phyloP scores from a whole-genome alignment of 768 basidiomycete genomes.

The Pisolithus microcarpus region DNA sequence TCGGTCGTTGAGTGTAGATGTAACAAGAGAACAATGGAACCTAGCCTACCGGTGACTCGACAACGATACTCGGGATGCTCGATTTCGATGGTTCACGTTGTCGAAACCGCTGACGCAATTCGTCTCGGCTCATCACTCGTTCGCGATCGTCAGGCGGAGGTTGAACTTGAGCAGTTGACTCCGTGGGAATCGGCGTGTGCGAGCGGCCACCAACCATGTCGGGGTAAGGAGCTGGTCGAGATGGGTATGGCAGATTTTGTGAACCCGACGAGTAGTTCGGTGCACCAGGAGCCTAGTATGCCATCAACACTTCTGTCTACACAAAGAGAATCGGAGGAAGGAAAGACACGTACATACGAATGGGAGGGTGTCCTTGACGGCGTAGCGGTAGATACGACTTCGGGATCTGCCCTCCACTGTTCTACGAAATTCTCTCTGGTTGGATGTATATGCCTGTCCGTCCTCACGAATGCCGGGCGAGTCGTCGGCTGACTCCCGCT shows the following conservation, averaged over 20 bases:
- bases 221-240: constrained; percentile 16
- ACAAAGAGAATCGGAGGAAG: not conserved
- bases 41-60: constrained; percentile 40
- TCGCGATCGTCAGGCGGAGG: constrained; percentile 2
- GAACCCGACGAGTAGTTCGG: constrained; percentile 3
- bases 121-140: constrained; percentile 9
- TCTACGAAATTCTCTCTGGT: constrained; percentile 19
- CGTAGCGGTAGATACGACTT: constrained; percentile 11
- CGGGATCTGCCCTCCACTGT: constrained; percentile 26
- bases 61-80: constrained; percentile 36
- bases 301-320: constrained; percentile 3
- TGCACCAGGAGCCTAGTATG: not conserved
- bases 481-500: constrained; percentile 19
- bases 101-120: constrained; percentile 22
- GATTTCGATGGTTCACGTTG: constrained; percentile 27
- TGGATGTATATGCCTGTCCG: constrained; percentile 12
- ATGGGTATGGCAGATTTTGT: constrained; percentile 9
- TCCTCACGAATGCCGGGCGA: constrained; percentile 11
- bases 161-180: constrained; percentile 3
- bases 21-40: not conserved
- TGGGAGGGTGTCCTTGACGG: constrained; percentile 13
- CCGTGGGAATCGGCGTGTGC: constrained; percentile 11
- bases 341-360: constrained; percentile 14
- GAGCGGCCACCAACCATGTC: constrained; percentile 13
- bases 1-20: not conserved